Conservation (phyloP, 192 early-diverging fungal species). For the Entrophospora sp. region DNA sequence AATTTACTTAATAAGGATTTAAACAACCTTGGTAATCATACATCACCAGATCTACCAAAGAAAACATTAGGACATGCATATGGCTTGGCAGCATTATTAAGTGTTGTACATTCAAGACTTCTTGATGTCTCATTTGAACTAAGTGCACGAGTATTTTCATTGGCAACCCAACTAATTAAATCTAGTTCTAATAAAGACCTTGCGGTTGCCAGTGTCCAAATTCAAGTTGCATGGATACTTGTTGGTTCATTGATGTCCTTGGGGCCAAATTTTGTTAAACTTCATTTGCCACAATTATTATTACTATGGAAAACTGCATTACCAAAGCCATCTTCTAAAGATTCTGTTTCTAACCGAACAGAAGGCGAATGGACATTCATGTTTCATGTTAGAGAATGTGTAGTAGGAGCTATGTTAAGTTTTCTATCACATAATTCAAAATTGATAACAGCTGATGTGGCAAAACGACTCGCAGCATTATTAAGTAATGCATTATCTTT, state of each 20-base stretch:
- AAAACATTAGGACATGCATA: slow-evolving; percentile 56
- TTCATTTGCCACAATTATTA: slow-evolving; percentile 69
- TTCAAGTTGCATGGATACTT: slow-evolving; percentile 71
- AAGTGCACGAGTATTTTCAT: slow-evolving; percentile 65
- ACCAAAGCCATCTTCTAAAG: slow-evolving; percentile 63
- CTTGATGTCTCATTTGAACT: slow-evolving; percentile 72
- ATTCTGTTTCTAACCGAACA: slow-evolving; percentile 37
- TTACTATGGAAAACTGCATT: slow-evolving; percentile 75
- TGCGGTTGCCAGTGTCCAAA: slow-evolving; percentile 49
- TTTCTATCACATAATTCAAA: slow-evolving; percentile 64
- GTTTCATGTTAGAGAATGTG: slow-evolving; percentile 52
- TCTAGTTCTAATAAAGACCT: slow-evolving; percentile 48
- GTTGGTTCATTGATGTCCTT: slow-evolving; percentile 67
- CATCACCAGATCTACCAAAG: slow-evolving; percentile 34
- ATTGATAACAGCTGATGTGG: slow-evolving; percentile 61
- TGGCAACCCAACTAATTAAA: slow-evolving; percentile 69
- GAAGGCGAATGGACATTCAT: slow-evolving; percentile 60
- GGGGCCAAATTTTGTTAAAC: slow-evolving; percentile 72
- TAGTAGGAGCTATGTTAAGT: slow-evolving; percentile 58
- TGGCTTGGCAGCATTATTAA: slow-evolving; percentile 59
- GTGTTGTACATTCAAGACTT: slow-evolving; percentile 52
- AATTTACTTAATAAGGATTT: slow-evolving; percentile 66
- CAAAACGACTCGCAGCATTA: slow-evolving; percentile 64
- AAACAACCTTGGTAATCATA: slow-evolving; percentile 45
- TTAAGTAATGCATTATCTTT: slow-evolving; percentile 67